Evolutionary conservation across 164 flowering plant species (phyloP).

Genomic region (Vitis cinerea): DNA sequence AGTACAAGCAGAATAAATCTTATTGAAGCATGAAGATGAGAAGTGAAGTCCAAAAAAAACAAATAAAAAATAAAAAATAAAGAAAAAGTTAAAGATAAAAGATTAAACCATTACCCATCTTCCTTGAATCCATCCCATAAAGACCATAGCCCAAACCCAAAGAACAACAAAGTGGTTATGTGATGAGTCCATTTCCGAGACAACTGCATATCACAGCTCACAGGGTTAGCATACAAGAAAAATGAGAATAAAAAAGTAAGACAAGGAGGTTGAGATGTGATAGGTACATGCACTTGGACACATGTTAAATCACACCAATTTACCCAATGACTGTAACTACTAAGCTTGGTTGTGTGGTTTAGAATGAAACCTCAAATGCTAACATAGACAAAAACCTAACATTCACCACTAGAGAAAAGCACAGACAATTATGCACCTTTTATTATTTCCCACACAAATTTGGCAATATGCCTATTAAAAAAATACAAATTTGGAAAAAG

Average conservation of each 20-base stretch:
- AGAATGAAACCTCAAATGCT: no score
- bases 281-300: no score
- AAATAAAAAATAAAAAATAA: background rate
- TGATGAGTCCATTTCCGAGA: constrained; percentile 92
- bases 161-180: constrained; percentile 79
- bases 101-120: constrained; percentile 50
- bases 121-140: constrained; percentile 83
- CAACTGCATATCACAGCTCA: constrained; percentile 44
- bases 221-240: background rate
- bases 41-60: background rate
- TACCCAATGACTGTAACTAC: no score
- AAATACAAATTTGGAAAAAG: no score
- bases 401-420: no score
- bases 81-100: background rate
- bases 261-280: background rate
- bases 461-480: no score
- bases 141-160: constrained; percentile 94
- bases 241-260: background rate
- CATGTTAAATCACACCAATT: no score
- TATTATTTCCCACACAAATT: no score
- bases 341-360: no score
- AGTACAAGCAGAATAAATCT: constrained; percentile 7
- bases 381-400: no score
- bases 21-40: background rate
- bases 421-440: no score